Percentiles rank a stretch among this genome's conserved stretches.
Evolutionary conservation across 169 alveolate genomes (phyloP).

Genomic region (Besnoitia besnoiti): DNA sequence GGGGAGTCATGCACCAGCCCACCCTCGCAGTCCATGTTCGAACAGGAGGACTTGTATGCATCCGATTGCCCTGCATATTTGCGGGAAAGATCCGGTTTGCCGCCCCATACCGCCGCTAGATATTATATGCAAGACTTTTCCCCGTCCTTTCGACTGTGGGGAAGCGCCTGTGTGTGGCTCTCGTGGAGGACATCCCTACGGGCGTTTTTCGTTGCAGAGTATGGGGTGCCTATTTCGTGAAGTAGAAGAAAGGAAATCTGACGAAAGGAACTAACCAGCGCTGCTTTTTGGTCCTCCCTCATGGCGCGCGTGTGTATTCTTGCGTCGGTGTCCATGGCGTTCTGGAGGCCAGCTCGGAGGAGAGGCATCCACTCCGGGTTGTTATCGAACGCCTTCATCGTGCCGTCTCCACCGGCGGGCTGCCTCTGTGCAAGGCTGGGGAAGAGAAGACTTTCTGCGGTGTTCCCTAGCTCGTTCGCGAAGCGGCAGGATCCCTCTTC

Average conservation of each 20-base stretch:
- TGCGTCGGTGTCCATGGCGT: background rate
- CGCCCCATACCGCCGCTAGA: no score
- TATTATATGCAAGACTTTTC: no score
- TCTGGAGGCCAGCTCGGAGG: background rate
- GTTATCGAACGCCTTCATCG: background rate
- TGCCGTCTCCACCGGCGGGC: background rate
- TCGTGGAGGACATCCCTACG: no score
- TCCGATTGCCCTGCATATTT: no score
- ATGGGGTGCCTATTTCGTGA: background rate
- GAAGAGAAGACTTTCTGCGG: background rate
- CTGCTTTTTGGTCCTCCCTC: slow-evolving; percentile 25
- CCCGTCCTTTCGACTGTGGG: no score
- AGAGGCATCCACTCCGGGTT: background rate
- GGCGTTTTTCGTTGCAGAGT: background rate
- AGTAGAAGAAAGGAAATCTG: background rate
- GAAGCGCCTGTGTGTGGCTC: no score
- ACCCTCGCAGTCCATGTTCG: no score
- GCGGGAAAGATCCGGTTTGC: no score
- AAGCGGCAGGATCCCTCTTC: background rate
- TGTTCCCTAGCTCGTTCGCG: background rate
- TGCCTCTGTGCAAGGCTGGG: background rate
- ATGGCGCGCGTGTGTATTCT: background rate
- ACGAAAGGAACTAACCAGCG: background rate
- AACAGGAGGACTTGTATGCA: no score
- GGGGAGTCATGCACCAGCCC: no score